Evolutionary conservation across 331 rosid species (phyloP), one percentile per base, ranked within the genome.

Genomic region (Ulmus americana): DNA sequence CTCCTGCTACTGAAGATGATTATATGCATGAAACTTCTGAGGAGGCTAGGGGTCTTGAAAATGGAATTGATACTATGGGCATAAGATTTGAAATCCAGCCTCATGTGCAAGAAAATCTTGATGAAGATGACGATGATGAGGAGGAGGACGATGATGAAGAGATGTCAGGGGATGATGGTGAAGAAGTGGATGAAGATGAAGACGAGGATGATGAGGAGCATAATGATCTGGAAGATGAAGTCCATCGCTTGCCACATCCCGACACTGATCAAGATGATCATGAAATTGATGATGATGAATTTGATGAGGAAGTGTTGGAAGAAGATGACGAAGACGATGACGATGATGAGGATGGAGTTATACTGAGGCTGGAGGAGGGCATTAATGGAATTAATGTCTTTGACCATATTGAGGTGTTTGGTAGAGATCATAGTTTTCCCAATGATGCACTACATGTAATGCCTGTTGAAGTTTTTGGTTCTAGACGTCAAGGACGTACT

Each of bases 391-490:
- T 94, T 67, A 90, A 94, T 79, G 97, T 94, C 18, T 84, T 90
- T 78, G 97, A 94, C 74, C 99, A 87, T 65, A 88, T 94, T 79
- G 99, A 94, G 83, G 95, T 87, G 60, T 81, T 94, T 70, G 95
- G 99, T 45, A 87, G 99, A 77, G 99, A 90, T 43, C 81, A 74
- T 77, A 81, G 79, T 77, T 92, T 87, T 80, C 82, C 92, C 40
- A 94, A 90, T 75, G 99, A 94, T 63, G 77, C 88, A 20, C 95
- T 85, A 70, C 97, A 85, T 60, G 97, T 87, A 69, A 94, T 94
- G 99, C 99, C 99, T 7, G 91, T 94, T 64, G 99, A 94, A 80
- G 95, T 85, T 76, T 90, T 94, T 76, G 99, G 96, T 69, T 94
- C 99, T 48, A 90, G 99, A 69, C 90, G 97, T 63, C 89, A 90